These are phyloP conservation scores for Adansonia madagascariensis DNA, from an alignment of 441 rosid species.

Conservation along the genomic window DNA sequence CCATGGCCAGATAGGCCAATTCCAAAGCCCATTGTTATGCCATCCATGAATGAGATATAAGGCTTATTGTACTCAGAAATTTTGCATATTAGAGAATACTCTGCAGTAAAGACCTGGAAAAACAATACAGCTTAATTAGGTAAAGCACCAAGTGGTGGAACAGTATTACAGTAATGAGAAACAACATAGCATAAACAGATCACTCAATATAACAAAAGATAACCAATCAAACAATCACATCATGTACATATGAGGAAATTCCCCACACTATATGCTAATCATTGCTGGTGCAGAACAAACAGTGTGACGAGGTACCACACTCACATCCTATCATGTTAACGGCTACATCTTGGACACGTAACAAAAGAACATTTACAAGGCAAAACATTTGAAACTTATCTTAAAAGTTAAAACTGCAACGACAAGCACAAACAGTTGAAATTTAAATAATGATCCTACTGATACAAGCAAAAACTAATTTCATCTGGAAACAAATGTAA, in stretches of 20 bases:
- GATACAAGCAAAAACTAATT: background rate
- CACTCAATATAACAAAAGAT: background rate
- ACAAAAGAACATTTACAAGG: background rate
- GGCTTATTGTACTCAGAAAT: conserved; percentile 87
- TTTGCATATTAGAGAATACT: conserved; percentile 84
- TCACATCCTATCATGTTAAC: background rate
- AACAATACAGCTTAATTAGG: conserved; percentile 24
- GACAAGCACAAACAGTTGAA: background rate
- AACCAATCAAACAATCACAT: background rate
- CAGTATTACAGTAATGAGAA: background rate
- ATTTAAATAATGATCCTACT: background rate
- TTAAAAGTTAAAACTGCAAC: background rate
- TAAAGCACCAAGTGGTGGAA: conserved; percentile 19
- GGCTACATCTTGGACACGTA: background rate
- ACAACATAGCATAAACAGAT: background rate
- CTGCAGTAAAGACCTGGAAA: conserved; percentile 79
- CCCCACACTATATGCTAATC: background rate
- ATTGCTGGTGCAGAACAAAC: background rate
- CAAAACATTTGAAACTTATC: background rate
- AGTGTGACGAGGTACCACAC: background rate
- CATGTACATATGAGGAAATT: background rate
- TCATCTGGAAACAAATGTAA: background rate
- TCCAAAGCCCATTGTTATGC: conserved; percentile 96
- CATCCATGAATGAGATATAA: conserved; percentile 80
- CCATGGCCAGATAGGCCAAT: conserved; percentile 94